Base-by-base conservation (phyloP, 2,329 filamentous ascomycete species). In the Lecanosticta acicola region DNA sequence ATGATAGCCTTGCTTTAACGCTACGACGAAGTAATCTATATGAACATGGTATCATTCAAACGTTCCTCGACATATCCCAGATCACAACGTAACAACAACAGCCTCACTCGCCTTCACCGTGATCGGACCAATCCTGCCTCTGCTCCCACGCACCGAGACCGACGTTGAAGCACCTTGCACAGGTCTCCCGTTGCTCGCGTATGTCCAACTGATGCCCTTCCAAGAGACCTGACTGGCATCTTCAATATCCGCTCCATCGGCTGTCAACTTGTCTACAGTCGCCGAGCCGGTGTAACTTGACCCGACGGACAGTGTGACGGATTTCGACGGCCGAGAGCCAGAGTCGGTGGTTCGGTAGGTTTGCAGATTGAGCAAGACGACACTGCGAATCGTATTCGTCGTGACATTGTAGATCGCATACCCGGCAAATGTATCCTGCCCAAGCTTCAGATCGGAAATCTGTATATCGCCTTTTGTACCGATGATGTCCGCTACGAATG, bases 151-250 rank as follows among this genome's bases (percentile, higher is more conserved):
- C 4, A 45, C 34, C 7, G 17, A 34, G 9, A 19, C 8, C 10
- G 42, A 46, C 33, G 46, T 48, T 4, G 26, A 38, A 4, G 35
- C 17, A 4, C 45, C 43, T 36, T 41, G 32, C 3, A 49, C 43
- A 8, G 45, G 34, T 29, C 41, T 24, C 2, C 49, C 49, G 21
- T 51, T 45, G 16, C 49, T 51, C 33, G 26, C 35, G 18, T 34
- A 43, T 2, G 49, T 49, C 49, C 49, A 51, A 33, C 38, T 43
- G 7, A 41, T 35, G 1, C 49, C 46, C 32, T 49, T 48, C 49
- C 49, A 51, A 13, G 49, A 48, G 29, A 51, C 46, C 42, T 48
- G 43, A n/a, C 46, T 49, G 1, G 49, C 45, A 21, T 51, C 49
- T 16, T 43, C 39, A 13, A 48, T 36, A 16, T 48, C 38, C 3